Base-by-base conservation (phyloP, 2,329 filamentous ascomycete species). In the Fusarium guadeloupense region DNA sequence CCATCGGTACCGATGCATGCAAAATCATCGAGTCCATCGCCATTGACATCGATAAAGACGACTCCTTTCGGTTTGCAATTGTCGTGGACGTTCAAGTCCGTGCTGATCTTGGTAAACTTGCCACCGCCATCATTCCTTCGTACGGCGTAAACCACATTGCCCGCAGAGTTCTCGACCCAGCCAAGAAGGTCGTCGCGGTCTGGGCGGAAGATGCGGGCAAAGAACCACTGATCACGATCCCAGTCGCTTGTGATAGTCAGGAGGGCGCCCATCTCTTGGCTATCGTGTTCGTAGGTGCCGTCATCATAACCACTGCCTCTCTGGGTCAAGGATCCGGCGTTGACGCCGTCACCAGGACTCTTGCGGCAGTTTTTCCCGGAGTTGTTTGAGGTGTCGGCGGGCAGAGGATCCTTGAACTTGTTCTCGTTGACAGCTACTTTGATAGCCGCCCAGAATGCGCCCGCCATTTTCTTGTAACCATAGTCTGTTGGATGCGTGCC, bases 301-400 rank as follows among this genome's bases (percentile, higher is more conserved):
- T 75, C 72, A 9, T 73, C 65, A 7, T 59, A 20, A n/a, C 72
- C 71, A 26, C 56, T 66, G 14, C 72, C 71, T 6, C 37, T 43
- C 40, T 74, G 72, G 9, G 71, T 73, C 38, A 16, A 9, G 3
- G 26, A 30, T 13, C 4, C 59, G 20, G 2, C 64, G 8, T 41
- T 41, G 38, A 17, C n/a, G n/a, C 38, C 38, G 19, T 41, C 38
- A 13, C 38, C 38, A 17, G 38, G 38, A 8, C 21, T 26, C 38
- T 41, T 41, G 38, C 38, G 38, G n/a, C 38, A 41, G 3, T 23
- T 28, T 28, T 41, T 41, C 6, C 20, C 37, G 9, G n/a, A 5
- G 9, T 16, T 12, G 9, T 9, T 5, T 13, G 38, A 17, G 4
- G 14, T 5, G 28, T 41, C 38, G 9, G 21, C 38, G 17, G 20